phyloP scores from a whole-genome alignment of 306 rosid genomes.

The Acmispon strigosus region DNA sequence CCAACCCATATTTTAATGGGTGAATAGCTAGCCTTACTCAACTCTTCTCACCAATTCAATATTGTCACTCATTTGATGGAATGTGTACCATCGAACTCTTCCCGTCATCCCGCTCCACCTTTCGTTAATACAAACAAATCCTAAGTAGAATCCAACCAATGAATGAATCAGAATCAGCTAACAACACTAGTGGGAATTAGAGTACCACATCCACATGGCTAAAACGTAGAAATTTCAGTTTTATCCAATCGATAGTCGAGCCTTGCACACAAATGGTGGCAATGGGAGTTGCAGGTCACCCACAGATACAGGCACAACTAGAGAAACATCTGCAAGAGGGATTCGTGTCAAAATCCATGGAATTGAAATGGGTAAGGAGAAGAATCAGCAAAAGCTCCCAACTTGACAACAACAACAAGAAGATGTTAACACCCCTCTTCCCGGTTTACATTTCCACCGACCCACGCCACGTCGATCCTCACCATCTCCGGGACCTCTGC shows the following conservation, averaged over 20 bases:
- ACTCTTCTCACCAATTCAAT: too few relatives aligned
- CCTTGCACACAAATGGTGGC: constrained; percentile 12
- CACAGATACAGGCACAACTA: constrained; percentile 3
- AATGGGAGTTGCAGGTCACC: not conserved
- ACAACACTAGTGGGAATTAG: not conserved
- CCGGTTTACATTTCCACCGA: constrained; percentile 63
- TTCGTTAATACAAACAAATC: too few relatives aligned
- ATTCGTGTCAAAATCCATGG: constrained; percentile 32
- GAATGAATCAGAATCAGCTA: too few relatives aligned
- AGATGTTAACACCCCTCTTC: constrained; percentile 10
- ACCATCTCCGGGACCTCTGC: constrained; percentile 46
- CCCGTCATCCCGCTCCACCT: too few relatives aligned
- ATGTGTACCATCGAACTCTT: too few relatives aligned
- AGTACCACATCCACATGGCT: not conserved
- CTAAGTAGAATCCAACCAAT: too few relatives aligned
- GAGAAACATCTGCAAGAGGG: not conserved
- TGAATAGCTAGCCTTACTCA: too few relatives aligned
- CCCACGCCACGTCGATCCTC: constrained; percentile 42
- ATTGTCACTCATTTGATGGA: too few relatives aligned
- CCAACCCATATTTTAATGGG: too few relatives aligned
- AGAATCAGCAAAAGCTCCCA: constrained; percentile 9
- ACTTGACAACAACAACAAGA: not conserved
- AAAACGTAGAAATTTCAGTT: not conserved
- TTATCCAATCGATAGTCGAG: not conserved
- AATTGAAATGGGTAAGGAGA: constrained; percentile 38